A percentile compares a stretch with the other conserved stretches of the same genome.
These are phyloP conservation scores for Uncinocarpus reesii DNA, from an alignment of 2,329 filamentous ascomycete genomes.

Conservation along the genomic window DNA sequence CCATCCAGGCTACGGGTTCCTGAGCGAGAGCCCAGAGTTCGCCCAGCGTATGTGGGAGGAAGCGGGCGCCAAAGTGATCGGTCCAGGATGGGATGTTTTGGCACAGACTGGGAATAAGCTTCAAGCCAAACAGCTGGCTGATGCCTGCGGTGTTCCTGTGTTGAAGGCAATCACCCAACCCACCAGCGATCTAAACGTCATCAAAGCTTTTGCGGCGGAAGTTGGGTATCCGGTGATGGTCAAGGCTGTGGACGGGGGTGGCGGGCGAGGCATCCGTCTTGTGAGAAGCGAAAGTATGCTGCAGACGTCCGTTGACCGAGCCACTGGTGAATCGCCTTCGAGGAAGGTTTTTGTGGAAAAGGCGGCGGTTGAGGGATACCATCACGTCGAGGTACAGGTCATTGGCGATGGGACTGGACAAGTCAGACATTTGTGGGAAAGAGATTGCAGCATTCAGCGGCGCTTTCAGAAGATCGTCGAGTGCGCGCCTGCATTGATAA, in stretches of 20 bases:
- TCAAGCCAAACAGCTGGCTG: constrained; percentile 43
- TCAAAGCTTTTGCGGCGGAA: constrained; percentile 48
- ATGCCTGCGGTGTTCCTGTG: constrained; percentile 44
- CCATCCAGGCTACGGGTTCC: constrained; percentile 54
- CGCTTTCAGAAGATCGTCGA: constrained; percentile 54
- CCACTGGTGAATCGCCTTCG: constrained; percentile 50
- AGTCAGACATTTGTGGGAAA: constrained; percentile 49
- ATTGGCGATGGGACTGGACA: constrained; percentile 46
- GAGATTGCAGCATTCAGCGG: constrained; percentile 52
- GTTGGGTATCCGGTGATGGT: constrained; percentile 50
- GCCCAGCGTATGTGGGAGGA: constrained; percentile 42
- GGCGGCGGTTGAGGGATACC: constrained; percentile 52
- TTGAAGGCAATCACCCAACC: constrained; percentile 40
- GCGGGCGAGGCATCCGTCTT: constrained; percentile 50
- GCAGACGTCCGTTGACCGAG: constrained; percentile 37
- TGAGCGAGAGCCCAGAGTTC: constrained; percentile 47
- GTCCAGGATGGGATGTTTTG: constrained; percentile 50
- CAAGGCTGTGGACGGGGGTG: constrained; percentile 56
- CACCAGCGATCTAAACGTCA: constrained; percentile 35
- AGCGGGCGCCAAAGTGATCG: constrained; percentile 41
- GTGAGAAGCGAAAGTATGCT: constrained; percentile 39
- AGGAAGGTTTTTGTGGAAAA: constrained; percentile 49
- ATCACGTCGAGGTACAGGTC: constrained; percentile 53
- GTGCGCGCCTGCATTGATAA: constrained; percentile 44
- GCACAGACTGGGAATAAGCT: constrained; percentile 48